Conservation (phyloP, 2,329 filamentous ascomycete species). For the Neonectria punicea region DNA sequence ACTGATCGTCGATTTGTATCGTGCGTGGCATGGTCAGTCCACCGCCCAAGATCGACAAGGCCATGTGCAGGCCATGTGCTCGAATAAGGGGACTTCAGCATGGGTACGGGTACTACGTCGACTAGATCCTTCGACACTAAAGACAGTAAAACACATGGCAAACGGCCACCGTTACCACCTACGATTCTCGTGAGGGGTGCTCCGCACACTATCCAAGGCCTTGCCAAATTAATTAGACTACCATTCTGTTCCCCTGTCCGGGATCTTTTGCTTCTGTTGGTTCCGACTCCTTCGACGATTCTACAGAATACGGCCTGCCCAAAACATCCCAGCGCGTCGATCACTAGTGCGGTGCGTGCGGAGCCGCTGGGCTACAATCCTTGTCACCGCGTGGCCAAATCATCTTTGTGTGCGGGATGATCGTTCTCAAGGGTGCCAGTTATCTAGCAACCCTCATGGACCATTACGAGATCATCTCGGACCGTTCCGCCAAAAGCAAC, state of each 20-base stretch:
- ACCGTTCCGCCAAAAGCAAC: background rate
- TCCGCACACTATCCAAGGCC: too few relatives aligned
- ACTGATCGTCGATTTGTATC: background rate
- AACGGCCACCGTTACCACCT: too few relatives aligned
- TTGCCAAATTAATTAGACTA: background rate
- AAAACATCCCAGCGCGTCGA: background rate
- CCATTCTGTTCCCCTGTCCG: background rate
- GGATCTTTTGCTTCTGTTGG: background rate
- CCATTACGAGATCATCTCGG: background rate
- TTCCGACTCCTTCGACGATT: background rate
- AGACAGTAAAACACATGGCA: background rate
- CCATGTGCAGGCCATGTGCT: background rate
- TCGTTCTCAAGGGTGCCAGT: background rate
- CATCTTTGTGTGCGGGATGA: background rate
- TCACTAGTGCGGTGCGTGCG: background rate
- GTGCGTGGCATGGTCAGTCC: background rate
- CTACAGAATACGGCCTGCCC: background rate
- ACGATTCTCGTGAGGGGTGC: too few relatives aligned
- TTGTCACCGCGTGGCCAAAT: background rate
- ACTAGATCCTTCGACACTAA: background rate
- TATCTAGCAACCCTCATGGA: background rate
- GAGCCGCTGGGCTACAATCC: background rate
- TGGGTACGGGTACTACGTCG: background rate
- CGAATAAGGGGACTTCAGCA: background rate
- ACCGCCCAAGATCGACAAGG: background rate